phyloP scores from a whole-genome alignment of 1,284 basidiomycete species.

The Ganoderma multipileum region DNA sequence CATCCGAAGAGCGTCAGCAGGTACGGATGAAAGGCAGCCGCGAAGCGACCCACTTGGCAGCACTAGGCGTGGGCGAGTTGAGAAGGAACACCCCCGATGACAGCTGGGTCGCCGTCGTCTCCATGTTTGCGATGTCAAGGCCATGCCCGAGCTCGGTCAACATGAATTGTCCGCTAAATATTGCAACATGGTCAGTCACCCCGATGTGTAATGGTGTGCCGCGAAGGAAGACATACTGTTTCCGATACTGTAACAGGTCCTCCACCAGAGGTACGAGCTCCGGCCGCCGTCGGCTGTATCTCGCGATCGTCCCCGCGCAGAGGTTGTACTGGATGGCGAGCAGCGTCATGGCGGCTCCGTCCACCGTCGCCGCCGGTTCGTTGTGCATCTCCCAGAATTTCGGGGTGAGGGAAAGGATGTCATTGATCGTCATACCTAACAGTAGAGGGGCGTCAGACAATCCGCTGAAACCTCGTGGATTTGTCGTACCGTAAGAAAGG shows the following conservation, averaged over 20 bases:
- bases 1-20: background rate
- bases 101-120: conserved; percentile 47
- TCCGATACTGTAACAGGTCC: conserved; percentile 30
- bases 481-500: conserved; percentile 30
- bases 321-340: conserved; percentile 54
- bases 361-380: conserved; percentile 45
- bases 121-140: conserved; percentile 47
- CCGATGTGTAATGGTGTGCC: too few species aligned
- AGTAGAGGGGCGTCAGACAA: background rate
- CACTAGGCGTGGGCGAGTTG: conserved; percentile 43
- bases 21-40: too few species aligned
- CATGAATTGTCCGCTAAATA: conserved; percentile 47
- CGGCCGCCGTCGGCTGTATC: conserved; percentile 39
- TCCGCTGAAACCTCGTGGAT: too few species aligned
- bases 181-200: background rate
- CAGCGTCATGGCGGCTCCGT: conserved; percentile 46
- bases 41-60: conserved; percentile 44
- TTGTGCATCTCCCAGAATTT: conserved; percentile 51
- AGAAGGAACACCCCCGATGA: conserved; percentile 44
- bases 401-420: conserved; percentile 41
- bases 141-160: conserved; percentile 53
- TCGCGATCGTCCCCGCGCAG: conserved; percentile 48
- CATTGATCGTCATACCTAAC: conserved; percentile 43
- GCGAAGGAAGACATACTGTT: conserved; percentile 20
- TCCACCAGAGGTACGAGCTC: conserved; percentile 39